Evolutionary conservation across 2,329 filamentous ascomycete genomes (phyloP).

Genomic region (Phialemonium atrogriseum): DNA sequence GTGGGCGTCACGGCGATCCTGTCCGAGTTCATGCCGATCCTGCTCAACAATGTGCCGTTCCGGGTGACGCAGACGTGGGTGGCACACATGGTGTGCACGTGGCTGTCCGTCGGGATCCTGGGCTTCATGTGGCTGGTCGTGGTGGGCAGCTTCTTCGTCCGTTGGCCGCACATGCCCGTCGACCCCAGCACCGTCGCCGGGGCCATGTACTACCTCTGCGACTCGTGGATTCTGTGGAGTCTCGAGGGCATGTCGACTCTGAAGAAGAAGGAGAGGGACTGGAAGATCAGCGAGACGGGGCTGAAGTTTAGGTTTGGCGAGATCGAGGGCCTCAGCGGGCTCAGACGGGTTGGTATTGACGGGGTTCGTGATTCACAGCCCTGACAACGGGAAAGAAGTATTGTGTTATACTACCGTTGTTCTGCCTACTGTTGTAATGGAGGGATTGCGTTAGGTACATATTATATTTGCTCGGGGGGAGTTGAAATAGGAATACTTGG

Average conservation of each 20-base stretch:
- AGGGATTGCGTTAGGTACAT: no score
- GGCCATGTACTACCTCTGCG: constrained; percentile 25
- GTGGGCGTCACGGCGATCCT: constrained; percentile 24
- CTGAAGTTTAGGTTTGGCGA: constrained; percentile 22
- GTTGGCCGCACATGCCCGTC: constrained; percentile 27
- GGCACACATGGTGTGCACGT: constrained; percentile 22
- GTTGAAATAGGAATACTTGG: no score
- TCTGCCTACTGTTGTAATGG: no score
- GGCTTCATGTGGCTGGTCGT: constrained; percentile 26
- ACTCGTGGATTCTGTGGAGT: constrained; percentile 22
- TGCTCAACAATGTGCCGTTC: constrained; percentile 29
- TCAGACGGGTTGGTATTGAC: constrained; percentile 20
- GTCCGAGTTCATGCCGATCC: constrained; percentile 27
- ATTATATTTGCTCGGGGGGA: no score
- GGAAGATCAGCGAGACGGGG: constrained; percentile 17
- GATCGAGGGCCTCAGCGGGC: constrained; percentile 19
- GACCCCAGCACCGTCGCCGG: constrained; percentile 26
- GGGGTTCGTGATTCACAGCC: constrained; percentile 1
- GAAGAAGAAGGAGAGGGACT: constrained; percentile 20
- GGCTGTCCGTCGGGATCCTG: constrained; percentile 23
- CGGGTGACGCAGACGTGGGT: constrained; percentile 24
- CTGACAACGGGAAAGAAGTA: no score
- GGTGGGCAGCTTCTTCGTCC: constrained; percentile 21
- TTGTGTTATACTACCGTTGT: no score
- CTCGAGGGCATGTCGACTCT: constrained; percentile 20